Conservation (phyloP, 805 yeast species). For the Starmera quercuum region DNA sequence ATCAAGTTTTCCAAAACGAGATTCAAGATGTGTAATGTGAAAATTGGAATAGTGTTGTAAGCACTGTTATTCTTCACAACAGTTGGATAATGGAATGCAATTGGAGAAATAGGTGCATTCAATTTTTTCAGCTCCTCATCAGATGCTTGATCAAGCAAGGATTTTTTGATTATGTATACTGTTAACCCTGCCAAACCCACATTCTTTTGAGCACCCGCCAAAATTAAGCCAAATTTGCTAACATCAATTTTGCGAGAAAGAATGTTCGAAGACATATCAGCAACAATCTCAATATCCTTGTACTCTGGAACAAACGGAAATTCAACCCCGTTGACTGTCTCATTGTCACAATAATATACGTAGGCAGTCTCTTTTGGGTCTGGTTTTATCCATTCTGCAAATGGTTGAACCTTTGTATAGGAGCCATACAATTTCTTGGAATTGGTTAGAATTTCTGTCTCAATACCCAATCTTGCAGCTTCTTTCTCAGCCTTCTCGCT, state of each 20-base stretch:
- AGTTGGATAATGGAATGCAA: constrained; percentile 81
- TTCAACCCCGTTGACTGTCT: constrained; percentile 94
- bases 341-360: constrained; percentile 91
- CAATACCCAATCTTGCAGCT: constrained; percentile 75
- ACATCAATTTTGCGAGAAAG: constrained; percentile 77
- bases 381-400: constrained; percentile 52
- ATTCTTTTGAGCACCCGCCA: constrained; percentile 98
- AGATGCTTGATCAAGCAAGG: constrained; percentile 59
- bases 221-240: constrained; percentile 75
- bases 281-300: constrained; percentile 73
- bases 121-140: constrained; percentile 52
- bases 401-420: constrained; percentile 61
- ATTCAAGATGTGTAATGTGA: constrained; percentile 80
- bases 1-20: constrained; percentile 64
- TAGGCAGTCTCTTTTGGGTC: constrained; percentile 66
- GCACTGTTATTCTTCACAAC: constrained; percentile 87
- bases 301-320: constrained; percentile 41
- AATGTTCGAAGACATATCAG: constrained; percentile 93
- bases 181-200: constrained; percentile 96
- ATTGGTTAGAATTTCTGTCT: constrained; percentile 60
- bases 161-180: constrained; percentile 80
- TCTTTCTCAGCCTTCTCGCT: constrained; percentile 83
- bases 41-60: constrained; percentile 92
- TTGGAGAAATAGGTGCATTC: constrained; percentile 76
- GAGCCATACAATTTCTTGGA: constrained; percentile 49